These are phyloP conservation scores for Saccharomycopsis hybrid DNA, from an alignment of 1,139 yeast species.

Conservation along the genomic window DNA sequence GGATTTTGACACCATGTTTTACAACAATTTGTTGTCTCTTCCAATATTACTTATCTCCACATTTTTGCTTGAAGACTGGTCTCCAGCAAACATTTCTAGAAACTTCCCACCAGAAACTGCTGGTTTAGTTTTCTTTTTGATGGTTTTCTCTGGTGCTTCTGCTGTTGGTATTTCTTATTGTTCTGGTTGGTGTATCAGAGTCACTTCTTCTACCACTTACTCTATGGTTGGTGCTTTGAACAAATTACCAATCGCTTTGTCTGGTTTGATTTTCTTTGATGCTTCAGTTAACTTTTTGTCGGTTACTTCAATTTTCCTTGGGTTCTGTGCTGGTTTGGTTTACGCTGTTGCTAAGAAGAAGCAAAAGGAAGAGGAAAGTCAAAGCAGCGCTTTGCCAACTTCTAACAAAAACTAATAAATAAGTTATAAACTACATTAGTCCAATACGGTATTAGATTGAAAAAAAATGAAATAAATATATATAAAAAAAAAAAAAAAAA, in stretches of 20 bases:
- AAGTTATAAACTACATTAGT: too few relatives aligned
- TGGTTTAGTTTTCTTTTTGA: slow-evolving; percentile 63
- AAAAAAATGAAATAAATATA: too few relatives aligned
- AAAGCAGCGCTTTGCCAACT: slow-evolving; percentile 16
- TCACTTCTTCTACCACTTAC: slow-evolving; percentile 95
- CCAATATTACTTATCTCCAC: slow-evolving; percentile 80
- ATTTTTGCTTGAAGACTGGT: slow-evolving; percentile 86
- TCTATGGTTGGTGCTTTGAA: slow-evolving; percentile 99
- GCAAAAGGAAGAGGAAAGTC: slow-evolving; percentile 36
- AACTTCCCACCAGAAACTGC: slow-evolving; percentile 77
- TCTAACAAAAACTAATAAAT: background rate
- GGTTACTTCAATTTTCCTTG: slow-evolving; percentile 81
- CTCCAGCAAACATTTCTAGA: slow-evolving; percentile 58
- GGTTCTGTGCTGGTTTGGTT: slow-evolving; percentile 90
- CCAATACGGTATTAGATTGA: too few relatives aligned
- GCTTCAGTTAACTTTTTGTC: slow-evolving; percentile 93
- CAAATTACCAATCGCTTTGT: slow-evolving; percentile 93
- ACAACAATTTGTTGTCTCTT: slow-evolving; percentile 87
- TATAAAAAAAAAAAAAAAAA: too few relatives aligned
- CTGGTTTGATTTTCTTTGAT: slow-evolving; percentile 89
- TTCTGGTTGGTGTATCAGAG: slow-evolving; percentile 99
- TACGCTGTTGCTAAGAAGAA: slow-evolving; percentile 90
- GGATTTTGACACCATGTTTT: slow-evolving; percentile 97
- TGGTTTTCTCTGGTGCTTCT: slow-evolving; percentile 88
- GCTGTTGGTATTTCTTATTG: slow-evolving; percentile 97